These are phyloP conservation scores for Fusarium compactum DNA, from an alignment of 2,329 filamentous ascomycete species.

Conservation along the genomic window DNA sequence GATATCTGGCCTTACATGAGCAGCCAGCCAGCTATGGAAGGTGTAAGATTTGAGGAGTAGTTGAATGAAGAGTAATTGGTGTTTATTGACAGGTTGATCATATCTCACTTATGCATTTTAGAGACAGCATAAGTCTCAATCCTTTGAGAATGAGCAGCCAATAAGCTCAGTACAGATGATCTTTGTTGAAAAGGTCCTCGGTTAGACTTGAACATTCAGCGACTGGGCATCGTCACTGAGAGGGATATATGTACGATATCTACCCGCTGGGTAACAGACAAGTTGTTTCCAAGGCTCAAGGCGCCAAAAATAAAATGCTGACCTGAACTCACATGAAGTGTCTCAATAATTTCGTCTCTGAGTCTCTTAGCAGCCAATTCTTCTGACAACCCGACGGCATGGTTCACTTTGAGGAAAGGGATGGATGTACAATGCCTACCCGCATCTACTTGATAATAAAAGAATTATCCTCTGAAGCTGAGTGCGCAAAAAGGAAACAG, in stretches of 20 bases:
- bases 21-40: background rate
- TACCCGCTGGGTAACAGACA: background rate
- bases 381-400: background rate
- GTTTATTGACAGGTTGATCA: background rate
- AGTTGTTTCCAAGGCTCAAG: no score
- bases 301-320: background rate
- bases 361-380: background rate
- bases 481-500: no score
- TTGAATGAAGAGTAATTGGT: background rate
- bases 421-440: background rate
- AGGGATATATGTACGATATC: background rate
- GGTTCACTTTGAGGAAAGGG: background rate
- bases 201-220: background rate
- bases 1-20: background rate
- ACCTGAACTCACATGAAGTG: background rate
- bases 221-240: background rate
- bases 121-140: background rate
- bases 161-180: background rate
- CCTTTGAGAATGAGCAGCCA: background rate
- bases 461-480: no score
- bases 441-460: no score
- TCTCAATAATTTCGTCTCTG: fast-evolving
- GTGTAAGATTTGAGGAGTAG: background rate
- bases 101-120: background rate
- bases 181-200: background rate